Evolutionary conservation across 345 rosid genomes (phyloP).

Genomic region (Eucalyptus victrix): DNA sequence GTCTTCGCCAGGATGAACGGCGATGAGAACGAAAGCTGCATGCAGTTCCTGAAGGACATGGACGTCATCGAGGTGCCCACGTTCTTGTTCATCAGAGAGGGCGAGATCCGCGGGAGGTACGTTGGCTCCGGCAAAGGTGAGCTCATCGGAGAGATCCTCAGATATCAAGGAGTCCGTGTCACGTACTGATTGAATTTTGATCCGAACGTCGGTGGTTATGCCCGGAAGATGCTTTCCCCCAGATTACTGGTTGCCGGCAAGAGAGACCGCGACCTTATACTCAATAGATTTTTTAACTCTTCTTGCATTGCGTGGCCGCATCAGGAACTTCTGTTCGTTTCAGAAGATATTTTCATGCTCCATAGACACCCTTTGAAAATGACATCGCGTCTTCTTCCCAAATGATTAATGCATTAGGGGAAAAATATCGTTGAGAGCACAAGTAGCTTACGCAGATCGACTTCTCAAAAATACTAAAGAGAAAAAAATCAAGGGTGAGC

Average conservation of each 20-base stretch:
- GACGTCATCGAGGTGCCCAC: slow-evolving; percentile 80
- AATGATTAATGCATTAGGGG: not conserved
- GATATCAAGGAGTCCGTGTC: slow-evolving; percentile 87
- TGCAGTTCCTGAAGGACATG: slow-evolving; percentile 81
- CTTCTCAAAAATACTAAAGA: not conserved
- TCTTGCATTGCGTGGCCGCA: not conserved
- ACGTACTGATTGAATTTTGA: slow-evolving; percentile 17
- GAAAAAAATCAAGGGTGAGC: not conserved
- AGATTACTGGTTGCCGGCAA: not conserved
- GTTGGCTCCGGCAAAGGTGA: slow-evolving; percentile 97
- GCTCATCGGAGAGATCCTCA: slow-evolving; percentile 82
- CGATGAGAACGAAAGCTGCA: slow-evolving; percentile 90
- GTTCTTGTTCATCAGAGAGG: slow-evolving; percentile 76
- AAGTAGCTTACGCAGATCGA: not conserved
- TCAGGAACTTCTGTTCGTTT: not conserved
- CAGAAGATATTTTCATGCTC: not conserved
- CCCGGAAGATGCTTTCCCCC: not conserved
- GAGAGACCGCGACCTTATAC: not conserved
- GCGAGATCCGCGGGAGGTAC: slow-evolving; percentile 62
- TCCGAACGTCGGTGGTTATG: not conserved
- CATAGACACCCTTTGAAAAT: not conserved
- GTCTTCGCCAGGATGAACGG: slow-evolving; percentile 93
- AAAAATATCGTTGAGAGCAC: not conserved
- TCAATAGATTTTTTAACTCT: not conserved
- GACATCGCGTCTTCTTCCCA: not conserved